A percentile compares a stretch with the other conserved stretches of the same genome.
These are phyloP conservation scores for Retiboletus flavoniger DNA, from an alignment of 1,284 basidiomycete species.

Conservation along the genomic window DNA sequence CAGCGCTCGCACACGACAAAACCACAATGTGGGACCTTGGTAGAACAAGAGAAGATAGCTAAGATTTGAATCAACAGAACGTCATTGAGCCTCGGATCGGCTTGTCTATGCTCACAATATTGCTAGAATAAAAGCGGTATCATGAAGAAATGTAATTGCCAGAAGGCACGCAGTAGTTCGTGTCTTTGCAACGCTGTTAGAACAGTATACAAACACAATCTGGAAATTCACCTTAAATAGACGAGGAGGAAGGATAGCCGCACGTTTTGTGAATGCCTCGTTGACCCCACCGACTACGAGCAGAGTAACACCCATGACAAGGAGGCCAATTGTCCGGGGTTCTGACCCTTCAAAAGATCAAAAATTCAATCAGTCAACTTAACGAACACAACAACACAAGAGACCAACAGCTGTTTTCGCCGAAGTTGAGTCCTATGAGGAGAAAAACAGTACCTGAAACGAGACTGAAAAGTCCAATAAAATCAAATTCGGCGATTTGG, in stretches of 20 bases:
- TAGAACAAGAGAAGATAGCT: conserved; percentile 22
- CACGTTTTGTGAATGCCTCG: no score
- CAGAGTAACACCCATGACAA: no score
- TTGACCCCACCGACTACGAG: no score
- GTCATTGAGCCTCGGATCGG: neutral
- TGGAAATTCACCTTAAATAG: neutral
- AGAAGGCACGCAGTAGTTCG: conserved; percentile 70
- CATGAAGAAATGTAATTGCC: conserved; percentile 62
- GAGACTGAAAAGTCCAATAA: conserved; percentile 68
- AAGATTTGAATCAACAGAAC: conserved; percentile 9
- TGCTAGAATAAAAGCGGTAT: conserved; percentile 57
- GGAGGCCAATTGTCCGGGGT: no score
- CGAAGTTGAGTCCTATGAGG: conserved; percentile 78
- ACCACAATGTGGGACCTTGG: conserved; percentile 12
- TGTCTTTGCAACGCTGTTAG: conserved; percentile 42
- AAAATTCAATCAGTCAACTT: neutral
- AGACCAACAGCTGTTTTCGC: conserved; percentile 60
- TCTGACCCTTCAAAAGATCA: no score
- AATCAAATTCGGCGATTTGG: conserved; percentile 74
- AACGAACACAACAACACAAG: neutral
- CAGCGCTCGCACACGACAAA: neutral
- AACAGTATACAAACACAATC: neutral
- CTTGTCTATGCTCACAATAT: conserved; percentile 12
- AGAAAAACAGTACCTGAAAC: conserved; percentile 72
- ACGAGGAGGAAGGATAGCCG: no score